A percentile compares a stretch with the other conserved stretches of the same genome.
These are phyloP conservation scores for Myrica gale DNA, from an alignment of 306 rosid species.

Conservation along the genomic window DNA sequence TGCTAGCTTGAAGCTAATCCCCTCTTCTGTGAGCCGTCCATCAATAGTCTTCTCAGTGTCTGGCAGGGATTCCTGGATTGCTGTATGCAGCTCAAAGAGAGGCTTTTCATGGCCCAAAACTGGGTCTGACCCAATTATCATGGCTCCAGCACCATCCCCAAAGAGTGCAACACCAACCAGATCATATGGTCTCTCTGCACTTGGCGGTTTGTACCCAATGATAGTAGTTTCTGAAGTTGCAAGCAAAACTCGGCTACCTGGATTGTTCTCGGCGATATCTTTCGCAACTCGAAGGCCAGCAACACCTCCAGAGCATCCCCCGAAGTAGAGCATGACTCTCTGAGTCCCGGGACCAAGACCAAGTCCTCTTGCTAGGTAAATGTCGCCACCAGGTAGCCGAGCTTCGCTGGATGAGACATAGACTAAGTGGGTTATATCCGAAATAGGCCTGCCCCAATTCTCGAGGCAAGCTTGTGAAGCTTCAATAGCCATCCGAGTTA, in stretches of 20 bases:
- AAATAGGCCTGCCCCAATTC: slow-evolving; percentile 70
- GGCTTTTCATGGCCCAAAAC: slow-evolving; percentile 47
- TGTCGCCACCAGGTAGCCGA: slow-evolving; percentile 86
- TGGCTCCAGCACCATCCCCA: slow-evolving; percentile 91
- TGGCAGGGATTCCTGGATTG: slow-evolving; percentile 69
- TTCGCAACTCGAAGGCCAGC: slow-evolving; percentile 84
- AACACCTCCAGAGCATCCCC: slow-evolving; percentile 93
- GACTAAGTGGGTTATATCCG: slow-evolving; percentile 78
- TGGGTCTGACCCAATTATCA: slow-evolving; percentile 74
- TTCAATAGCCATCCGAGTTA: slow-evolving; percentile 86
- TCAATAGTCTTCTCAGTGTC: slow-evolving; percentile 72
- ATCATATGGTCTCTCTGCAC: slow-evolving; percentile 75
- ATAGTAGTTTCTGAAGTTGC: slow-evolving; percentile 87
- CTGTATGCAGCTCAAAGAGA: slow-evolving; percentile 82
- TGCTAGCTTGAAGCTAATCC: slow-evolving; percentile 72
- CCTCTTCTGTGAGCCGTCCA: slow-evolving; percentile 84
- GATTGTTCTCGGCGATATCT: slow-evolving; percentile 92
- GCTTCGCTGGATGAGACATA: slow-evolving; percentile 95
- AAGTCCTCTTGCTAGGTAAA: slow-evolving; percentile 70
- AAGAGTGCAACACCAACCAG: slow-evolving; percentile 89
- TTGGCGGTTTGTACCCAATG: slow-evolving; percentile 89
- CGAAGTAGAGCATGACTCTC: slow-evolving; percentile 67
- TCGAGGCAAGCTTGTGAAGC: slow-evolving; percentile 76
- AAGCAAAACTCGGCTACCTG: slow-evolving; percentile 72
- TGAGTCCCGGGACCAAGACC: slow-evolving; percentile 59